Percentiles rank a stretch among this genome's conserved stretches.
phyloP scores from a whole-genome alignment of 768 basidiomycete genomes.

The Podaxis carcinomalis region DNA sequence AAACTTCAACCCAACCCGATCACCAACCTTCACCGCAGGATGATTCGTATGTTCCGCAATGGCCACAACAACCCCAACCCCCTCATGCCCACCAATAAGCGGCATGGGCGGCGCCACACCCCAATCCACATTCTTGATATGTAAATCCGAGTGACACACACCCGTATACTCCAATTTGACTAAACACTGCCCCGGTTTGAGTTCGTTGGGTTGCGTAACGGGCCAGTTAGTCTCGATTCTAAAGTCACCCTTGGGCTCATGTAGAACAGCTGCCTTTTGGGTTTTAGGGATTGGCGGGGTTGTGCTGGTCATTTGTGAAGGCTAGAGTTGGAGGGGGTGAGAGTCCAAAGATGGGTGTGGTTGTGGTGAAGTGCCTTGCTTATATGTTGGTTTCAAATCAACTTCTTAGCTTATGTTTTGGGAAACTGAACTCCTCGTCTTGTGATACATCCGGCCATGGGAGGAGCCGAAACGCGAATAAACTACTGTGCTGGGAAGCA shows the following conservation, averaged over 20 bases:
- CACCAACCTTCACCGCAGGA: constrained; percentile 66
- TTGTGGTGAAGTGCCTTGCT: no score
- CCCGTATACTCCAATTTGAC: constrained; percentile 74
- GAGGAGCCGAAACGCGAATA: background rate
- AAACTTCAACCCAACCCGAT: constrained; percentile 84
- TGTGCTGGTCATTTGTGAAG: background rate
- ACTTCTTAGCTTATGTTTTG: no score
- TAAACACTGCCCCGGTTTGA: constrained; percentile 67
- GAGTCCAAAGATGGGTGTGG: no score
- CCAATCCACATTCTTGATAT: constrained; percentile 76
- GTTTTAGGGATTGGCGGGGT: constrained; percentile 29
- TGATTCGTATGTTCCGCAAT: constrained; percentile 60
- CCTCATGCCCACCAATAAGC: constrained; percentile 82
- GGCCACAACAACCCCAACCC: constrained; percentile 77
- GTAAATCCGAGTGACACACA: constrained; percentile 83
- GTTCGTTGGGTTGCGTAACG: constrained; percentile 50
- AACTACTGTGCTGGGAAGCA: background rate
- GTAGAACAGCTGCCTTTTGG: constrained; percentile 41
- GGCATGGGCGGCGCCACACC: constrained; percentile 60
- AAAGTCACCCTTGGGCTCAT: constrained; percentile 26
- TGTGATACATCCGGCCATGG: background rate
- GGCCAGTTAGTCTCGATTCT: constrained; percentile 42
- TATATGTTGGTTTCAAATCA: no score
- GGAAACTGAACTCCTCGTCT: background rate
- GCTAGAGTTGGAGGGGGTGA: no score